Evolutionary conservation across 805 yeast species (phyloP).

Genomic region (Lipomyces lipofer): DNA sequence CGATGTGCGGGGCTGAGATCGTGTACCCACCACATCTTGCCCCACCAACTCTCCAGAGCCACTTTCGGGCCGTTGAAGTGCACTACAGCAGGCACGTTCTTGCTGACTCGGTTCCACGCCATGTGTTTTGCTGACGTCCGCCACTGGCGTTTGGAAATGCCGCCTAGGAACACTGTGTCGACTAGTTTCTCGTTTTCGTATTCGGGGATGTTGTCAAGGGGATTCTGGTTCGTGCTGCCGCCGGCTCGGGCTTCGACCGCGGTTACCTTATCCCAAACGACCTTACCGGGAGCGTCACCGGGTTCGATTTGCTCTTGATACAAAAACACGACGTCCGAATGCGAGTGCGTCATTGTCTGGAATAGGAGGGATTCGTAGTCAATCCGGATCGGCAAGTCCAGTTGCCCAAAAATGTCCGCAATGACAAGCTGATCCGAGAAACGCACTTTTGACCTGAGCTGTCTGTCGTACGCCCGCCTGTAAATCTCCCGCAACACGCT

Average conservation of each 20-base stretch:
- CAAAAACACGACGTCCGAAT: slow-evolving; percentile 22
- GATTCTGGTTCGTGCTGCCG: background rate
- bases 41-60: slow-evolving; percentile 32
- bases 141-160: slow-evolving; percentile 2
- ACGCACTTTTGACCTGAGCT: slow-evolving; percentile 14
- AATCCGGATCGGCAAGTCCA: slow-evolving; percentile 25
- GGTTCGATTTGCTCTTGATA: slow-evolving; percentile 23
- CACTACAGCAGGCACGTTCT: slow-evolving; percentile 22
- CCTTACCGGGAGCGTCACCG: slow-evolving; percentile 6
- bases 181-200: slow-evolving; percentile 5
- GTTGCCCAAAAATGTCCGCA: slow-evolving; percentile 28
- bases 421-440: slow-evolving; percentile 29
- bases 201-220: slow-evolving; percentile 10
- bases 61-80: slow-evolving; percentile 31
- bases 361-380: slow-evolving; percentile 27
- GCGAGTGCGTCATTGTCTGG: slow-evolving; percentile 32
- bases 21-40: slow-evolving; percentile 32
- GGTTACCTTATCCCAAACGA: slow-evolving; percentile 1
- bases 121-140: slow-evolving; percentile 15
- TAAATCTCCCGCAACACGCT: slow-evolving; percentile 10
- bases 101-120: slow-evolving; percentile 29
- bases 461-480: slow-evolving; percentile 25
- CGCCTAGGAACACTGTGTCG: slow-evolving; percentile 11
- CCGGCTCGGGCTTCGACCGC: slow-evolving; percentile 4
- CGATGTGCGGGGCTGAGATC: slow-evolving; percentile 23